Evolutionary conservation across 805 yeast species (phyloP).

Genomic region (Maudiozyma turicensis): DNA sequence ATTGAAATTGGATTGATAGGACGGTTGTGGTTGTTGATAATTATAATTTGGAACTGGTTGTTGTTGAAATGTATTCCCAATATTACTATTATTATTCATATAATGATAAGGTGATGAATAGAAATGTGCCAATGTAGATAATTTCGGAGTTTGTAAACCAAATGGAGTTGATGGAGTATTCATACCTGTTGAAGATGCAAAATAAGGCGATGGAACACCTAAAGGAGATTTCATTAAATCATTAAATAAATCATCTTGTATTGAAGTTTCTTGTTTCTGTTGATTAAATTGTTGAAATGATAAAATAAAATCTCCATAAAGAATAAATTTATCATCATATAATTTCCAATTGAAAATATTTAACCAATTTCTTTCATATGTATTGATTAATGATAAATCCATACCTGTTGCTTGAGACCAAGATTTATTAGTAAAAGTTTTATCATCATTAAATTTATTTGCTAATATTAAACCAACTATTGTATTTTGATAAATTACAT

Average conservation of each 20-base stretch:
- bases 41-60: slow-evolving; percentile 1
- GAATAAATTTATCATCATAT: slow-evolving; percentile 29
- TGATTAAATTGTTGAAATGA: slow-evolving; percentile 19
- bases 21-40: not conserved
- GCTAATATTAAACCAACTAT: slow-evolving; percentile 71
- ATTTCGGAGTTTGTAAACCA: slow-evolving; percentile 19
- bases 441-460: slow-evolving; percentile 92
- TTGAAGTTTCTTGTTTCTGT: not conserved
- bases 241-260: not conserved
- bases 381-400: slow-evolving; percentile 47
- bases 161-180: slow-evolving; percentile 10
- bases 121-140: slow-evolving; percentile 2
- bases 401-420: slow-evolving; percentile 96
- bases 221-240: not conserved
- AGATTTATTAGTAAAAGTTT: slow-evolving; percentile 87
- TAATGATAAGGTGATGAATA: slow-evolving; percentile 3
- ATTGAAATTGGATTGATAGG: not conserved
- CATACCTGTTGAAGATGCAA: not conserved
- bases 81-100: not conserved
- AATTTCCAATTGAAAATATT: slow-evolving; percentile 50
- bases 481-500: slow-evolving; percentile 43
- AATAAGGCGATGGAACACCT: slow-evolving; percentile 3
- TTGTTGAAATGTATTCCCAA: not conserved
- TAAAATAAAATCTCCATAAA: slow-evolving; percentile 18
- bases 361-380: slow-evolving; percentile 65